Evolutionary conservation across 164 flowering plant genomes (phyloP).

Genomic region (Berberis thunbergii): DNA sequence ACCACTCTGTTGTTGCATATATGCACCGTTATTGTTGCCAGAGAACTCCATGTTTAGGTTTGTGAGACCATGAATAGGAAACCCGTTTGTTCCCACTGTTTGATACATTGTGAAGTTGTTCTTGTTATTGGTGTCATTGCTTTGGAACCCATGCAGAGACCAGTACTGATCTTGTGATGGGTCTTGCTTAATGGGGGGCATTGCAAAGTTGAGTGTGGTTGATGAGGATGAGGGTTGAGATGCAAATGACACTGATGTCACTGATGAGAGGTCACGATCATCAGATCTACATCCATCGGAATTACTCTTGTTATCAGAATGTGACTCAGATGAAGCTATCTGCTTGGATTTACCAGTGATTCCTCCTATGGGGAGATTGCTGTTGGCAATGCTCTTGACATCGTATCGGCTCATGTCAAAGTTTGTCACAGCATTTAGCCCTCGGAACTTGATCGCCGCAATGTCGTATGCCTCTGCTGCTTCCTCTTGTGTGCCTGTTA

Average conservation of each 20-base stretch:
- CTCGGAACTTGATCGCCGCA: slow-evolving; percentile 79
- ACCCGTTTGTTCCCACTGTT: slow-evolving; percentile 6
- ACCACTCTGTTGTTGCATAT: slow-evolving; percentile 12
- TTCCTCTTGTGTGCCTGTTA: slow-evolving; percentile 72
- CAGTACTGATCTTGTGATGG: slow-evolving; percentile 14
- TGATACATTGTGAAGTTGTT: slow-evolving; percentile 7
- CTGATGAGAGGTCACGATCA: slow-evolving; percentile 13
- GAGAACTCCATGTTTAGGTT: slow-evolving; percentile 21
- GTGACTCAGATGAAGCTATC: slow-evolving; percentile 27
- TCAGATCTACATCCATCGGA: slow-evolving; percentile 11
- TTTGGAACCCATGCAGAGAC: slow-evolving; percentile 18
- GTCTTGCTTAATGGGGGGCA: background rate
- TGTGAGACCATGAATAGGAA: slow-evolving; percentile 7
- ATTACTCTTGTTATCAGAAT: slow-evolving; percentile 27
- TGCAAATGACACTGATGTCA: slow-evolving; percentile 18
- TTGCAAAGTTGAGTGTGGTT: slow-evolving; percentile 5
- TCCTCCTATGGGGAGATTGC: slow-evolving; percentile 71
- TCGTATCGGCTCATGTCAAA: slow-evolving; percentile 84
- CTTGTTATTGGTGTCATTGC: slow-evolving; percentile 9
- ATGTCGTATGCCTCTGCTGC: slow-evolving; percentile 92
- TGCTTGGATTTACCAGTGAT: slow-evolving; percentile 27
- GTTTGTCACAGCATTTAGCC: slow-evolving; percentile 77
- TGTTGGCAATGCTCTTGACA: slow-evolving; percentile 56
- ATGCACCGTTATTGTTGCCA: slow-evolving; percentile 13
- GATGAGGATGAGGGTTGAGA: slow-evolving; percentile 24